phyloP scores from a whole-genome alignment of 2,329 filamentous ascomycete genomes.

The Blastomyces parvus region DNA sequence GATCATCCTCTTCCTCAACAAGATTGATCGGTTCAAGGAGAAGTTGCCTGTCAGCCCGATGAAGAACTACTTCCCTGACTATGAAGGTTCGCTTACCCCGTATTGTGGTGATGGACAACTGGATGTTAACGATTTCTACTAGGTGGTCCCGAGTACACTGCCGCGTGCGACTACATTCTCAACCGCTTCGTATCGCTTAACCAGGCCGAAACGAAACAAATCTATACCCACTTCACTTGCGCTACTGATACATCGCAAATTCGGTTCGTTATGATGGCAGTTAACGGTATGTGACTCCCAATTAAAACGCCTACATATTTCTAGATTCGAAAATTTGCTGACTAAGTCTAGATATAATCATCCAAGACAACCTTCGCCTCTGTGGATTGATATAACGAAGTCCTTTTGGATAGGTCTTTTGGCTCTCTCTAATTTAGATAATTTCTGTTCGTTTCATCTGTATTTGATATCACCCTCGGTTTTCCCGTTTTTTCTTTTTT shows the following conservation, averaged over 20 bases:
- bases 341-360: conserved; percentile 74
- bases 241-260: conserved; percentile 98
- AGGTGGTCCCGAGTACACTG: conserved; percentile 88
- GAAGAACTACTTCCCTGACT: conserved; percentile 68
- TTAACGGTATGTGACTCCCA: conserved; percentile 64
- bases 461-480: conserved; percentile 15
- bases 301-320: not conserved
- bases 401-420: conserved; percentile 7
- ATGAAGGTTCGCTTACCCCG: conserved; percentile 49
- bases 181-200: conserved; percentile 98
- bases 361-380: conserved; percentile 95
- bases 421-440: conserved; percentile 10
- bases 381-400: conserved; percentile 82
- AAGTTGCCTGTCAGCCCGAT: conserved; percentile 63
- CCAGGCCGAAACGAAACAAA: conserved; percentile 98
- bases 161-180: conserved; percentile 96
- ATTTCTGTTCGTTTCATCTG: conserved; percentile 13
- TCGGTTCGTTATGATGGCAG: conserved; percentile 97
- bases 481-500: conserved; percentile 1
- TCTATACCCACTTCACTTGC: conserved; percentile 99
- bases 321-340: conserved; percentile 6
- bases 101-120: conserved; percentile 12
- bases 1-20: conserved; percentile 65
- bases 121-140: conserved; percentile 18
- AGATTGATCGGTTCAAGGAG: conserved; percentile 67